These are phyloP conservation scores for Rhododendron williamsianum DNA, from an alignment of 148 eudicot species.

Conservation along the genomic window DNA sequence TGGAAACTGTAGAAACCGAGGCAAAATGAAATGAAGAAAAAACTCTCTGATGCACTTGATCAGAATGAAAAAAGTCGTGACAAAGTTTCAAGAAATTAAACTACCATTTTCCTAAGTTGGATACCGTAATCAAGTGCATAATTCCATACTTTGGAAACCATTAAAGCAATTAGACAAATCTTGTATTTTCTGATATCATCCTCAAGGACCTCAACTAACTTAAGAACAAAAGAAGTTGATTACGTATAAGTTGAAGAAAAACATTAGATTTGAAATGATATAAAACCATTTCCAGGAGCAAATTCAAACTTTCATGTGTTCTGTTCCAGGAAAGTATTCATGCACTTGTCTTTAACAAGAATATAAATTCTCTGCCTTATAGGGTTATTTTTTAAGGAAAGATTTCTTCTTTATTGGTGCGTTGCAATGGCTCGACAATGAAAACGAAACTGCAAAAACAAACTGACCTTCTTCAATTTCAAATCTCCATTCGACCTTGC, in stretches of 20 bases:
- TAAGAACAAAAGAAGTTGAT: neutral
- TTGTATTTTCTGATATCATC: neutral
- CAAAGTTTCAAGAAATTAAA: neutral
- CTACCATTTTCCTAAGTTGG: neutral
- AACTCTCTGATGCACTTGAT: neutral
- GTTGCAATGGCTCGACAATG: neutral
- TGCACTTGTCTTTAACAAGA: neutral
- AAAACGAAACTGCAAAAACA: constrained; percentile 10
- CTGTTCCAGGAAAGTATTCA: neutral
- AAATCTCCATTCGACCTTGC: constrained; percentile 24
- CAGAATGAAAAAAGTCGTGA: neutral
- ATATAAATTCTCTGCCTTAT: neutral
- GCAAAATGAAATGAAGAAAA: neutral
- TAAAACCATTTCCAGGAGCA: neutral
- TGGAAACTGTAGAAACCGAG: neutral
- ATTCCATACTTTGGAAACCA: neutral
- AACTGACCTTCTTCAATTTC: constrained; percentile 48
- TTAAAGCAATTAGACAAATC: neutral
- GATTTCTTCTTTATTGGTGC: neutral
- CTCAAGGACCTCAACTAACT: neutral
- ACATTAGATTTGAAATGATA: neutral
- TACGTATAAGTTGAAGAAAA: neutral
- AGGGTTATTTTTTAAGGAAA: neutral
- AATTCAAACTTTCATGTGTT: neutral
- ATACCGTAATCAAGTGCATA: neutral